These are phyloP conservation scores for Pisolithus marmoratus DNA, from an alignment of 768 basidiomycete genomes.

Conservation along the genomic window DNA sequence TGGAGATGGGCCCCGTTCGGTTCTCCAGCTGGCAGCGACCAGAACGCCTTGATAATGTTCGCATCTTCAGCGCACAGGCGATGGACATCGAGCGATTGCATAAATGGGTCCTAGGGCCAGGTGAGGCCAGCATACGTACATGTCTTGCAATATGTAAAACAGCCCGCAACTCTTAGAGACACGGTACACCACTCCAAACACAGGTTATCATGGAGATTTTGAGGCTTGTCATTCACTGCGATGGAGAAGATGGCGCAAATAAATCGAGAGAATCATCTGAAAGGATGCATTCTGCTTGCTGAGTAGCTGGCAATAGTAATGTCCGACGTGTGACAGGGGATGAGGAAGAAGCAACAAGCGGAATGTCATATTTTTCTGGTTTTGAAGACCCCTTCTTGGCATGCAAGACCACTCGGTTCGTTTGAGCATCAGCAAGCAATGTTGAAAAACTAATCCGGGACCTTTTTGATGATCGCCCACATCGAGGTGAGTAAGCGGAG, in stretches of 20 bases:
- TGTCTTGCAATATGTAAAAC: too few species aligned
- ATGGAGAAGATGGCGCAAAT: conserved; percentile 34
- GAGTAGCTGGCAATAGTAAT: background rate
- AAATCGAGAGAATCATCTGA: conserved; percentile 51
- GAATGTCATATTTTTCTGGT: conserved; percentile 10
- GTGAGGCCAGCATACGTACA: too few species aligned
- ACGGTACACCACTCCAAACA: too few species aligned
- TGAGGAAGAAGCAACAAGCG: conserved; percentile 4
- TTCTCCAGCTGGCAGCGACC: too few species aligned
- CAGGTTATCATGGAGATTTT: too few species aligned
- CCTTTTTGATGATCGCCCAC: conserved; percentile 10
- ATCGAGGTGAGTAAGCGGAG: conserved; percentile 4
- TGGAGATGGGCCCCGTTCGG: background rate
- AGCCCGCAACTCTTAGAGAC: too few species aligned
- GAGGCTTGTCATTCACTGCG: background rate
- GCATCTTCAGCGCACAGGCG: too few species aligned
- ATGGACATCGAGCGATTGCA: too few species aligned
- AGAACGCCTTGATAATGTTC: too few species aligned
- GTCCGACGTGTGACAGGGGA: conserved; percentile 3
- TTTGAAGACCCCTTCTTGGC: conserved; percentile 6
- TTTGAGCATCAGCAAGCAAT: conserved; percentile 36
- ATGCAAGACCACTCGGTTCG: conserved; percentile 32
- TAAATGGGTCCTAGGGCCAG: too few species aligned
- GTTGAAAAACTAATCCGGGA: conserved; percentile 32
- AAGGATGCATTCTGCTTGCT: conserved; percentile 7